phyloP scores from a whole-genome alignment of 176 grass and related monocot genomes.

The Triticum urartu region DNA sequence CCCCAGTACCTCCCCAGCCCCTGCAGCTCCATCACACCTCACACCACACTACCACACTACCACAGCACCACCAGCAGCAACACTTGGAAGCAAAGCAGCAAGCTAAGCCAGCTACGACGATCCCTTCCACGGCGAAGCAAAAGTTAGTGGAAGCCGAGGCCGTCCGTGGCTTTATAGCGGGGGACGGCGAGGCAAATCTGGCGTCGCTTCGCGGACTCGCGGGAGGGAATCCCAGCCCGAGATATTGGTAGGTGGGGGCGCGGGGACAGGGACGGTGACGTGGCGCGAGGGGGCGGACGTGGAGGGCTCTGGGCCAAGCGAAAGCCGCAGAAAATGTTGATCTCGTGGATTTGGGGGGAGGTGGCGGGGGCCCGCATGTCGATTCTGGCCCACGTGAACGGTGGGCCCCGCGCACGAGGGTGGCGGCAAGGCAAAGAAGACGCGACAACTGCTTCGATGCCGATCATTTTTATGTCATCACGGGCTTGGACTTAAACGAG shows the following conservation, averaged over 20 bases:
- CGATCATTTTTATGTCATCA: neutral
- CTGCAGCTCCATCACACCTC: neutral
- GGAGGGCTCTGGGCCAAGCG: constrained; percentile 27
- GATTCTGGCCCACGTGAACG: constrained; percentile 27
- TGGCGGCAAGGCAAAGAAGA: neutral
- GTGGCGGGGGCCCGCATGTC: constrained; percentile 16
- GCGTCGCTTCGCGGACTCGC: too few relatives aligned
- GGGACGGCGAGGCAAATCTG: neutral
- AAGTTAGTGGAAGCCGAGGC: neutral
- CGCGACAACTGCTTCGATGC: neutral
- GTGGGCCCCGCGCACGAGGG: constrained; percentile 12
- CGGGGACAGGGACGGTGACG: constrained; percentile 33
- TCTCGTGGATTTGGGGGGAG: constrained; percentile 13
- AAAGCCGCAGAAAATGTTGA: constrained; percentile 21
- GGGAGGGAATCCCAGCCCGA: too few relatives aligned
- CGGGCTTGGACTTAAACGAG: constrained; percentile 3
- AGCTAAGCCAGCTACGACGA: neutral
- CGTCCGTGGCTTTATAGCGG: constrained; percentile 34
- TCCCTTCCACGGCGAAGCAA: neutral
- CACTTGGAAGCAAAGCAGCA: neutral
- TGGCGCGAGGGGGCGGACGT: constrained; percentile 27
- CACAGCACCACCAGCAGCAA: neutral
- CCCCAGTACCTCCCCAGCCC: constrained; percentile 39
- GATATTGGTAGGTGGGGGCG: constrained; percentile 18
- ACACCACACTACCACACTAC: too few relatives aligned